Evolutionary conservation across 1,284 basidiomycete genomes (phyloP).

Genomic region (Cryptococcus sp.): DNA sequence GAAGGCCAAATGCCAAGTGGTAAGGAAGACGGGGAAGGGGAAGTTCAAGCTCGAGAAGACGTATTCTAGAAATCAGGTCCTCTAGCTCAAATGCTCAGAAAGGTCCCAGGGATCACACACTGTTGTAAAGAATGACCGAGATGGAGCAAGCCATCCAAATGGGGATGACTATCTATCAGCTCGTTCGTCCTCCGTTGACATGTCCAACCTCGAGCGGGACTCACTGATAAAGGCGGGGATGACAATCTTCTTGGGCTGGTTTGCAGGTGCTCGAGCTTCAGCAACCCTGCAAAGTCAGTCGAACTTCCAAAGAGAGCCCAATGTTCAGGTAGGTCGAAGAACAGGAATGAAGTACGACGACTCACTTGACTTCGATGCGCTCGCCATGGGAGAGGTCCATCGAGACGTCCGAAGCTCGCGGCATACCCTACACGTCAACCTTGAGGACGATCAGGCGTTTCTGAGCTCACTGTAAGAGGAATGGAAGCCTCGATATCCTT

Average conservation of each 20-base stretch:
- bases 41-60: slow-evolving; percentile 78
- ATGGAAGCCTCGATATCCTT: slow-evolving; percentile 33
- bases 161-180: slow-evolving; percentile 39
- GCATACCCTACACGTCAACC: slow-evolving; percentile 29
- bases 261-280: slow-evolving; percentile 6
- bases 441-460: slow-evolving; percentile 1
- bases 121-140: slow-evolving; percentile 94
- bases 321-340: too few relatives aligned
- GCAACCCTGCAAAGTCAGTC: slow-evolving; percentile 3
- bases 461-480: slow-evolving; percentile 28
- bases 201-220: slow-evolving; percentile 5
- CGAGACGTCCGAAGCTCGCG: slow-evolving; percentile 35
- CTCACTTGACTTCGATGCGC: slow-evolving; percentile 38
- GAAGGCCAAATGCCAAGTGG: slow-evolving; percentile 79
- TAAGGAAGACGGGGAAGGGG: slow-evolving; percentile 78
- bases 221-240: slow-evolving; percentile 45
- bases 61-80: slow-evolving; percentile 52
- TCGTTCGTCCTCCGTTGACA: background rate
- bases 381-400: slow-evolving; percentile 32
- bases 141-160: slow-evolving; percentile 77
- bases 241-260: slow-evolving; percentile 45
- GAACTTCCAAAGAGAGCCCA: background rate
- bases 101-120: slow-evolving; percentile 17
- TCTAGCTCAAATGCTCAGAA: too few relatives aligned
- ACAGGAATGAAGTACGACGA: background rate